Conservation (phyloP, 2,329 filamentous ascomycete species). For the Cercospora sesami region DNA sequence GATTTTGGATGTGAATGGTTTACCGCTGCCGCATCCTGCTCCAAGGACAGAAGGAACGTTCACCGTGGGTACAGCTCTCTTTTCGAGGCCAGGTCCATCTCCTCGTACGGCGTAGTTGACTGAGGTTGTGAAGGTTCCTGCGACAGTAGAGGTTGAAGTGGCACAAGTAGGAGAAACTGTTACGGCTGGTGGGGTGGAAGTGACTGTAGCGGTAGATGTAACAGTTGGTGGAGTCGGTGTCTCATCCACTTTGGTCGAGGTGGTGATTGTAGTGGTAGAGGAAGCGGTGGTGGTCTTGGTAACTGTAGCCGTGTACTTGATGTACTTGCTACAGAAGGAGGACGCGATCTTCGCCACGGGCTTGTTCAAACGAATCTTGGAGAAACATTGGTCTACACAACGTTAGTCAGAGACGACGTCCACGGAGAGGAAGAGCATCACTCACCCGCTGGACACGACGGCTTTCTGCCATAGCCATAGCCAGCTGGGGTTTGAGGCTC, state of each 20-base stretch:
- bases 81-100: background rate
- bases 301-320: constrained; percentile 8
- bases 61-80: background rate
- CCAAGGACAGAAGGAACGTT: constrained; percentile 1
- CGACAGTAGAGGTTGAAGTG: background rate
- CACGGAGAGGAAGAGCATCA: background rate
- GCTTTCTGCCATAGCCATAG: background rate
- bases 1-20: constrained; percentile 5
- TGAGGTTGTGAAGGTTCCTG: background rate
- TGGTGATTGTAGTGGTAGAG: background rate
- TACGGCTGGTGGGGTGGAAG: background rate
- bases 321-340: constrained; percentile 15
- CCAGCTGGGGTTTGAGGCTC: background rate
- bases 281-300: background rate
- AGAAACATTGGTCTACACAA: constrained; percentile 14
- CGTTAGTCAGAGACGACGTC: background rate
- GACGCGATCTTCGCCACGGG: constrained; percentile 2
- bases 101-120: background rate
- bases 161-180: background rate
- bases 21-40: constrained; percentile 4
- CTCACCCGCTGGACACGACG: constrained; percentile 6
- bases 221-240: background rate
- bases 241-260: background rate
- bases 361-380: background rate
- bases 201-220: background rate